Conservation (phyloP, 768 basidiomycete genomes). For the Auriscalpium orientale region DNA sequence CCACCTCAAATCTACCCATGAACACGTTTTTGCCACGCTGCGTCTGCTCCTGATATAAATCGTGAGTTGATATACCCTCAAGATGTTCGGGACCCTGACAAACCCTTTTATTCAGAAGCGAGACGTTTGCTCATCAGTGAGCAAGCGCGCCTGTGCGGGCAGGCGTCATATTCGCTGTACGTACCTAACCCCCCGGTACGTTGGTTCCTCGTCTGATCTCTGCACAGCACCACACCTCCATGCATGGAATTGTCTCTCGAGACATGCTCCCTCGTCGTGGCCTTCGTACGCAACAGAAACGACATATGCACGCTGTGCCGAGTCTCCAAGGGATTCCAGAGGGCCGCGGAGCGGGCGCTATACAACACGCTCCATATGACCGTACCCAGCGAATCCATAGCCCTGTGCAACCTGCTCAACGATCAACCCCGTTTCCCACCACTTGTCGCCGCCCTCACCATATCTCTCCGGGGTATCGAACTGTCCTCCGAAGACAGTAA, state of each 20-base stretch:
- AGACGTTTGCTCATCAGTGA: not conserved
- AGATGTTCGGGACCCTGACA: not conserved
- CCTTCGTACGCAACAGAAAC: conserved; percentile 39
- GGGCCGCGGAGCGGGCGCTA: conserved; percentile 46
- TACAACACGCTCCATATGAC: conserved; percentile 52
- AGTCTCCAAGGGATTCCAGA: conserved; percentile 49
- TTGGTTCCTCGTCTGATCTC: not conserved
- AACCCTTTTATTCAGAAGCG: not conserved
- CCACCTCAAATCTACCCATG: not conserved
- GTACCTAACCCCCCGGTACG: not conserved
- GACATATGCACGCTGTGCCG: conserved; percentile 52
- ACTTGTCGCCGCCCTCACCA: conserved; percentile 48
- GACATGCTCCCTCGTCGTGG: conserved; percentile 50
- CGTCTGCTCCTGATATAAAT: not conserved
- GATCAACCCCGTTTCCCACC: conserved; percentile 38
- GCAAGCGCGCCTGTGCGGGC: no score
- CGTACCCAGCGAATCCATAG: conserved; percentile 30
- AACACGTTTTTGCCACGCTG: not conserved
- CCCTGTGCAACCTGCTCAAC: conserved; percentile 41
- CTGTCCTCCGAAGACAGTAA: conserved; percentile 13
- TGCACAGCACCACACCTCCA: not conserved
- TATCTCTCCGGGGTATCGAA: conserved; percentile 32
- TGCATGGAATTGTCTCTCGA: conserved; percentile 54
- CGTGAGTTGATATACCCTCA: not conserved
- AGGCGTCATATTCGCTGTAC: not conserved